These are phyloP conservation scores for Sarocladiaceae sp. DNA, from an alignment of 2,329 filamentous ascomycete species.

Conservation along the genomic window DNA sequence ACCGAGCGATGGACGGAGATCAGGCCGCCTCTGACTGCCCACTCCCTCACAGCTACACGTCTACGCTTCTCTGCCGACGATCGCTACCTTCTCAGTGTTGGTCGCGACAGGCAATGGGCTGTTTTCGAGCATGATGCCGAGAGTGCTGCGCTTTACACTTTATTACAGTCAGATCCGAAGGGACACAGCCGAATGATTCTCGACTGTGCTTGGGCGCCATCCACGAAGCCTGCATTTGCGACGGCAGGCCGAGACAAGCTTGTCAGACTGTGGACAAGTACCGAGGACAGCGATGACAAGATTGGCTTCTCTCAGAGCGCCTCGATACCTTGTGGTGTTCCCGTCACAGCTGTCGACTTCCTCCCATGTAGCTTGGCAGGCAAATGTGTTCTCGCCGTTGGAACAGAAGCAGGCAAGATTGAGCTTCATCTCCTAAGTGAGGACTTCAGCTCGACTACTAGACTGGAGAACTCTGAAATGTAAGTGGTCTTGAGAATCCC, in stretches of 20 bases:
- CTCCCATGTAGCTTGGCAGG: slow-evolving; percentile 30
- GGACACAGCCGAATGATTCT: slow-evolving; percentile 92
- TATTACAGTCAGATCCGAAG: slow-evolving; percentile 68
- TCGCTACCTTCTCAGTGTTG: slow-evolving; percentile 75
- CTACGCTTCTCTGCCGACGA: slow-evolving; percentile 78
- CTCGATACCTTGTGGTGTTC: slow-evolving; percentile 49
- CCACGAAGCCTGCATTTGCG: slow-evolving; percentile 57
- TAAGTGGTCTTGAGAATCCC: too few species aligned
- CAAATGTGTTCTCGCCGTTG: slow-evolving; percentile 46
- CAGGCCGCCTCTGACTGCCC: slow-evolving; percentile 74
- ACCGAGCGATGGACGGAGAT: slow-evolving; percentile 85
- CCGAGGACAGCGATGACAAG: slow-evolving; percentile 24
- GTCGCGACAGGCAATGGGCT: slow-evolving; percentile 87
- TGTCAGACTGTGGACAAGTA: slow-evolving; percentile 65
- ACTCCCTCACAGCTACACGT: slow-evolving; percentile 80
- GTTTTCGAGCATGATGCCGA: slow-evolving; percentile 59
- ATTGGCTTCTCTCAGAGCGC: slow-evolving; percentile 46
- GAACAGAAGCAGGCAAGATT: slow-evolving; percentile 51
- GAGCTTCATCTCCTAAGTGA: slow-evolving; percentile 37
- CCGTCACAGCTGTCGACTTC: slow-evolving; percentile 72
- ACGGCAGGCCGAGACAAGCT: slow-evolving; percentile 89
- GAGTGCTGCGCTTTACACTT: slow-evolving; percentile 43
- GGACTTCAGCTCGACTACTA: slow-evolving; percentile 16
- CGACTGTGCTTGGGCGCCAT: slow-evolving; percentile 76
- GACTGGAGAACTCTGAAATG: background rate